Percentiles rank a stretch among this genome's conserved stretches.
Conservation (phyloP, 805 yeast genomes). For the Deakozyma indianensis region DNA sequence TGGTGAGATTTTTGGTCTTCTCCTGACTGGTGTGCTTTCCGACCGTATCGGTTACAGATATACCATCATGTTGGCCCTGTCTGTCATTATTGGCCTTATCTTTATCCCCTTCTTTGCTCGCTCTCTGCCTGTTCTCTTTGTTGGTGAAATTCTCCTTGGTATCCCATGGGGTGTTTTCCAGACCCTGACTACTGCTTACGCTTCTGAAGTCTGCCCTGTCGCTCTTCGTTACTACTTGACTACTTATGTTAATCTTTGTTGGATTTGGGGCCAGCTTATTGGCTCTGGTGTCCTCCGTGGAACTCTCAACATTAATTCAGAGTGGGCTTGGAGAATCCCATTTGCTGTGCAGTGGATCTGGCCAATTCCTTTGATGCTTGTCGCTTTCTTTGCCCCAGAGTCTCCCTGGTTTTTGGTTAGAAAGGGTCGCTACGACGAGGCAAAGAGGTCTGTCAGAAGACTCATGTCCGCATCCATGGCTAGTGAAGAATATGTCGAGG, state of each 20-base stretch:
- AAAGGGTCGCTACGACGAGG: slow-evolving; percentile 28
- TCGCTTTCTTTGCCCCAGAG: slow-evolving; percentile 33
- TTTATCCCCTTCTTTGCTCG: slow-evolving; percentile 28
- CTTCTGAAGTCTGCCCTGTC: slow-evolving; percentile 44
- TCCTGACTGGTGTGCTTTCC: slow-evolving; percentile 29
- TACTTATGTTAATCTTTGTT: slow-evolving; percentile 35
- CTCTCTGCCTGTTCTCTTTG: slow-evolving; percentile 14
- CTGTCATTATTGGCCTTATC: slow-evolving; percentile 2
- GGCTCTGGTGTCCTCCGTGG: slow-evolving; percentile 37
- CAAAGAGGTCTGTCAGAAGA: slow-evolving; percentile 26
- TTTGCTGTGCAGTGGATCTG: slow-evolving; percentile 49
- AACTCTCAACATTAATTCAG: slow-evolving; percentile 14
- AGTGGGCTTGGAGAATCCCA: slow-evolving; percentile 37
- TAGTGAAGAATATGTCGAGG: slow-evolving; percentile 25
- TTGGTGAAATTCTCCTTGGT: slow-evolving; percentile 6
- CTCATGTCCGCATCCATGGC: slow-evolving; percentile 13
- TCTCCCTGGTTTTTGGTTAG: slow-evolving; percentile 44
- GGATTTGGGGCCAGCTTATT: slow-evolving; percentile 44
- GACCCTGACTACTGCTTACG: slow-evolving; percentile 34
- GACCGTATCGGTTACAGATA: slow-evolving; percentile 33
- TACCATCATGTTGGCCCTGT: slow-evolving; percentile 18
- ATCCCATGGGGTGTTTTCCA: slow-evolving; percentile 44
- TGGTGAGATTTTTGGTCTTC: slow-evolving; percentile 32
- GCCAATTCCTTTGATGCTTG: slow-evolving; percentile 34
- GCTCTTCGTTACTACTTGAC: slow-evolving; percentile 36